Percentiles rank a stretch among this genome's conserved stretches.
Conservation (phyloP, 805 yeast species). For the Zygosaccharomyces gambellarensis region DNA sequence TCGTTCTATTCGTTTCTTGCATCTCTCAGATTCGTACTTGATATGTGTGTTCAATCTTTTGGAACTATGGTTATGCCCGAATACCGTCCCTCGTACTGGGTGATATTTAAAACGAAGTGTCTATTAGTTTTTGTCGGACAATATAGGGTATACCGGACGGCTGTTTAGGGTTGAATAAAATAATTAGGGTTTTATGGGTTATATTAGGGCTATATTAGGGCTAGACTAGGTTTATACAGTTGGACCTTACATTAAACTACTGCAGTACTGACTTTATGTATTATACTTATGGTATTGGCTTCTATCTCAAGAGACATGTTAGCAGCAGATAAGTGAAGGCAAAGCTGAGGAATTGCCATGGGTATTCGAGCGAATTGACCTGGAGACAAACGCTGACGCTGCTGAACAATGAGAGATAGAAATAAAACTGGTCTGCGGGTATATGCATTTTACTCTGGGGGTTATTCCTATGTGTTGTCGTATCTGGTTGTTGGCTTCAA, state of each 20-base stretch:
- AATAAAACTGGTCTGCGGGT: not conserved
- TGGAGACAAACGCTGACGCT: constrained; percentile 3
- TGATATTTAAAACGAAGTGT: too few species aligned
- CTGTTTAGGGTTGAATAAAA: too few species aligned
- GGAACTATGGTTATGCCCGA: not conserved
- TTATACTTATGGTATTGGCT: not conserved
- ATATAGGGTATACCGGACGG: too few species aligned
- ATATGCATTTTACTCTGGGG: not conserved
- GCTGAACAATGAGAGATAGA: not conserved
- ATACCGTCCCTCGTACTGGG: not conserved
- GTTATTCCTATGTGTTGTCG: not conserved
- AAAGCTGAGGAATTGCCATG: constrained; percentile 4
- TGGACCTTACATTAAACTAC: not conserved
- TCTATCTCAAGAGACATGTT: not conserved
- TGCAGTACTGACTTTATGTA: not conserved
- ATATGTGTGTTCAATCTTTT: not conserved
- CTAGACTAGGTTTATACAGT: not conserved
- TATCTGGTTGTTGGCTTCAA: too few species aligned
- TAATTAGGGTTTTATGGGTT: too few species aligned
- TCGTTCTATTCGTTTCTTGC: not conserved
- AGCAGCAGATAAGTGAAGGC: not conserved
- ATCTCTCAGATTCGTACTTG: not conserved
- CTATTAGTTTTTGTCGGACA: too few species aligned
- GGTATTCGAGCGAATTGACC: constrained; percentile 1
- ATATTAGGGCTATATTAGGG: too few species aligned